These are phyloP conservation scores for Tetracentron sinense DNA, from an alignment of 164 flowering plant species.

Conservation along the genomic window DNA sequence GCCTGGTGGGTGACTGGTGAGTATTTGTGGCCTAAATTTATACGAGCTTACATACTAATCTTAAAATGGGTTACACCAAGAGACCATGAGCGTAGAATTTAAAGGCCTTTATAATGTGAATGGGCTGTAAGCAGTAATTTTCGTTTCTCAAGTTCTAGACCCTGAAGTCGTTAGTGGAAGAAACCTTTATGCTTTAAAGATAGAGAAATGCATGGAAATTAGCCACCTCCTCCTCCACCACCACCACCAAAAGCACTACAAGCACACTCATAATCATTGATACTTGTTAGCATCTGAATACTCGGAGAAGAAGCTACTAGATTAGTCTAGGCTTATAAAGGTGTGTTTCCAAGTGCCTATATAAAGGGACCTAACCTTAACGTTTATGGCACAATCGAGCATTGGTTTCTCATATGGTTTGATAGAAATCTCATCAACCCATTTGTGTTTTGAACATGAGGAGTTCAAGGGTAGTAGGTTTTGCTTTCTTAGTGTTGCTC, in stretches of 20 bases:
- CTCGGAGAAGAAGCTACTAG: background rate
- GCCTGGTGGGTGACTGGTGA: no score
- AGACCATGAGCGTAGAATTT: no score
- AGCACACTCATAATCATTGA: no score
- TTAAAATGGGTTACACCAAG: no score
- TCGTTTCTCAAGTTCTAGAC: no score
- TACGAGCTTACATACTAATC: no score
- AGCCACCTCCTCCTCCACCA: background rate
- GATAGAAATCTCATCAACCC: background rate
- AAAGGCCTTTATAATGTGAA: no score
- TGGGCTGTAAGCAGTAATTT: no score
- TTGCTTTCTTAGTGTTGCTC: conserved; percentile 17
- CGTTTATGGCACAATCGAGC: background rate
- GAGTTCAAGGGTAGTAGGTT: conserved; percentile 6
- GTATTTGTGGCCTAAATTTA: no score
- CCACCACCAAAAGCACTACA: no score
- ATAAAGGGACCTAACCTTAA: background rate
- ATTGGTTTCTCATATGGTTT: background rate
- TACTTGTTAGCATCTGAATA: no score
- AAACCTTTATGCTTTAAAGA: background rate
- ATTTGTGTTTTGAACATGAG: conserved; percentile 4
- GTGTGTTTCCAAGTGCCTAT: background rate
- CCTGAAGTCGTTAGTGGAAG: background rate
- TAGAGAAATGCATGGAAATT: conserved; percentile 1
- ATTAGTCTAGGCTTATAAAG: background rate